phyloP scores from a whole-genome alignment of 2,329 filamentous ascomycete species.

The Knufia fluminis region DNA sequence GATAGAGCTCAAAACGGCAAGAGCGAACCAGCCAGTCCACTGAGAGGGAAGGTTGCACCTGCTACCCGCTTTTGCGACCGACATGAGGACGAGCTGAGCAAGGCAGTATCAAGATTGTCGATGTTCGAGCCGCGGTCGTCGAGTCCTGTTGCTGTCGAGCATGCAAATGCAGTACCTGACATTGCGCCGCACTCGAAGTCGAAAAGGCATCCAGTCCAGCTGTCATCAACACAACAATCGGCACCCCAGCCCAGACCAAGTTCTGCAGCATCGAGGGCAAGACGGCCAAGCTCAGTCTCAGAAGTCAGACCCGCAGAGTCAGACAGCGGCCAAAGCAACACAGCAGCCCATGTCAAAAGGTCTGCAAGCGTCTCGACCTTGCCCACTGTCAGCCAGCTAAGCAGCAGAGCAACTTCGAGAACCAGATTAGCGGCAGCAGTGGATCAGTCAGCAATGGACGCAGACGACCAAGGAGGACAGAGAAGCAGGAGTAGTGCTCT shows the following conservation, averaged over 20 bases:
- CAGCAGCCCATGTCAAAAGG: background rate
- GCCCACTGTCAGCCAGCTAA: background rate
- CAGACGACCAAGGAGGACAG: background rate
- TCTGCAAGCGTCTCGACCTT: constrained; percentile 1
- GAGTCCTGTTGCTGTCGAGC: background rate
- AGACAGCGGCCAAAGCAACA: background rate
- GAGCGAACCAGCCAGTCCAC: constrained; percentile 19
- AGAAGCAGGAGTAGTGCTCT: constrained; percentile 2
- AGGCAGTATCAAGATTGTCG: constrained; percentile 4
- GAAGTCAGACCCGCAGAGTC: background rate
- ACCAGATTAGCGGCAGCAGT: background rate
- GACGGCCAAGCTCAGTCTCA: background rate
- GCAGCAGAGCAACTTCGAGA: background rate
- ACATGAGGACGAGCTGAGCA: background rate
- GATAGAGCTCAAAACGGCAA: constrained; percentile 6
- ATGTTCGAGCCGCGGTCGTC: background rate
- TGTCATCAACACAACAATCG: background rate
- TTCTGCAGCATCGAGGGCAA: background rate
- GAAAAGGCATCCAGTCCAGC: constrained; percentile 1
- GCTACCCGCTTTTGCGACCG: constrained; percentile 24
- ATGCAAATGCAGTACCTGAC: background rate
- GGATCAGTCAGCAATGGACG: background rate
- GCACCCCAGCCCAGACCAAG: background rate
- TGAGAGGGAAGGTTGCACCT: constrained; percentile 16
- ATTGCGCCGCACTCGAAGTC: background rate